A percentile compares a stretch with the other conserved stretches of the same genome.
phyloP scores from a whole-genome alignment of 2,329 filamentous ascomycete genomes.

The Colletotrichum sp. region DNA sequence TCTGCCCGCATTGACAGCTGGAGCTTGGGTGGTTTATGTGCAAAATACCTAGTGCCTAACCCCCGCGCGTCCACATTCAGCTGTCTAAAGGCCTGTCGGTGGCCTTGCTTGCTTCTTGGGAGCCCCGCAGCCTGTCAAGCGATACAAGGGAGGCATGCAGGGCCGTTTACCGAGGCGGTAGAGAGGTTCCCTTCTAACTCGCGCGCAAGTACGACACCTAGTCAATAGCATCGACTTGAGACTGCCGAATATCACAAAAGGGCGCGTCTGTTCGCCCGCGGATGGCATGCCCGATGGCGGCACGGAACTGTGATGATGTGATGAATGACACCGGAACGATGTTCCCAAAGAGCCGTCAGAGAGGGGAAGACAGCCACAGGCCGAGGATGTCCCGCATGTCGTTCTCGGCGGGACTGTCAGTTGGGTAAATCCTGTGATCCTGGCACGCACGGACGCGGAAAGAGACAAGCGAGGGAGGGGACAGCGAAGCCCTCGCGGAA shows the following conservation, averaged over 20 bases:
- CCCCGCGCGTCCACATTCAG: neutral
- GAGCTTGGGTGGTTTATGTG: neutral
- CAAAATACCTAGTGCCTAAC: neutral
- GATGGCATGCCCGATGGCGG: neutral
- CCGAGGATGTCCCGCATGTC: neutral
- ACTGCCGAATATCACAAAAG: neutral
- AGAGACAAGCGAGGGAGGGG: neutral
- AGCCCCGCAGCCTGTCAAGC: neutral
- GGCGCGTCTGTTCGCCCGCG: neutral
- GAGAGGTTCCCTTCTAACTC: neutral
- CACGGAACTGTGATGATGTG: neutral
- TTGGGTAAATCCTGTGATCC: neutral
- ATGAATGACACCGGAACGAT: neutral
- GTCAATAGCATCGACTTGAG: neutral
- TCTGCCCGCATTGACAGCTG: conserved; percentile 7
- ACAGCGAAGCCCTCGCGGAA: neutral
- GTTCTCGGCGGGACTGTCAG: neutral
- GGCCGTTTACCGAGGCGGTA: neutral
- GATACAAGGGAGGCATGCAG: neutral
- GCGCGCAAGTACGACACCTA: neutral
- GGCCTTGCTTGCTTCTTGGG: neutral
- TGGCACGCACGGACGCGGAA: neutral
- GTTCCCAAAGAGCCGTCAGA: neutral
- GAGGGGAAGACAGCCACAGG: neutral
- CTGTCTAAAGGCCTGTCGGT: neutral